Percentiles rank a stretch among this genome's conserved stretches.
phyloP scores from a whole-genome alignment of 441 rosid species.

The Erodium moschatum region DNA sequence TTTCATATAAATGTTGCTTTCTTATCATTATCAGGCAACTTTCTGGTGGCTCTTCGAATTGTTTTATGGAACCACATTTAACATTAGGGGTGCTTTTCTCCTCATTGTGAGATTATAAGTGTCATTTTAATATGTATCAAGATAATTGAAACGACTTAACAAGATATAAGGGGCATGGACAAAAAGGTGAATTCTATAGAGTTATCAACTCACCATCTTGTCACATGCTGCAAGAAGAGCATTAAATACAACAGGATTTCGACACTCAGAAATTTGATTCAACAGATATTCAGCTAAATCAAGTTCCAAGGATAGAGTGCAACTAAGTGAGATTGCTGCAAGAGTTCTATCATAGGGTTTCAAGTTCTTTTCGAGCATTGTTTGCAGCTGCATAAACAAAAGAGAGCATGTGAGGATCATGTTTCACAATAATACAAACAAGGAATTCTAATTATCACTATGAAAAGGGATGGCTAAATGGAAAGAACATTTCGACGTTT shows the following conservation, averaged over 20 bases:
- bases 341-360: constrained; percentile 22
- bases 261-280: constrained; percentile 43
- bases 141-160: background rate
- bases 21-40: constrained; percentile 1
- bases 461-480: background rate
- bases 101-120: background rate
- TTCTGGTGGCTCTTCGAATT: background rate
- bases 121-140: background rate
- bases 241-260: constrained; percentile 45
- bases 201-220: constrained; percentile 44
- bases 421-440: background rate
- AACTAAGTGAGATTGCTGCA: constrained; percentile 20
- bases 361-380: constrained; percentile 20
- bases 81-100: background rate
- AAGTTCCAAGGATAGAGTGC: constrained; percentile 42
- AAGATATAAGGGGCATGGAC: constrained; percentile 6
- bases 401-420: background rate
- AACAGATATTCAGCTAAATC: constrained; percentile 71
- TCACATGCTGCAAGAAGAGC: constrained; percentile 61
- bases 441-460: background rate
- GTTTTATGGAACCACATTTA: background rate
- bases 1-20: background rate
- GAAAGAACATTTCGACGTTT: constrained; percentile 11
- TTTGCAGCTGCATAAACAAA: constrained; percentile 19
- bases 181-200: constrained; percentile 16